Conservation (phyloP, 2,329 filamentous ascomycete species). For the Septoria linicola region DNA sequence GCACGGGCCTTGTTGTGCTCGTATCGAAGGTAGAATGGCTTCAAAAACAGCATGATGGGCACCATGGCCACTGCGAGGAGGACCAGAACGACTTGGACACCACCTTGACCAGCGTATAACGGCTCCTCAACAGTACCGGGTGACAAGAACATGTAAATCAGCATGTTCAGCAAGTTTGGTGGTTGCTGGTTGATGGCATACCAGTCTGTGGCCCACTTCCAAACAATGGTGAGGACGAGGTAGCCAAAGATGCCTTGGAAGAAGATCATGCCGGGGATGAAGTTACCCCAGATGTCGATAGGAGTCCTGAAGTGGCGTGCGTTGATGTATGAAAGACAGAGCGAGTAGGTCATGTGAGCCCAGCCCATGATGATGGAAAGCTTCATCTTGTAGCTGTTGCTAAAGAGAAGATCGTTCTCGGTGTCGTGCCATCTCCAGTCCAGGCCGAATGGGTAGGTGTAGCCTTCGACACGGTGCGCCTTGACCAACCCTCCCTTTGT, state of each 20-base stretch:
- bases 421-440: slow-evolving; percentile 97
- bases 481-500: slow-evolving; percentile 54
- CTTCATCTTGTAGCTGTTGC: slow-evolving; percentile 99
- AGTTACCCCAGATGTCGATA: slow-evolving; percentile 96
- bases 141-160: slow-evolving; percentile 98
- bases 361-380: slow-evolving; percentile 96
- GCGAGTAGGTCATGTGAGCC: slow-evolving; percentile 98
- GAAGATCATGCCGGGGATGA: slow-evolving; percentile 97
- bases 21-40: slow-evolving; percentile 91
- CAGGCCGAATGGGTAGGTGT: slow-evolving; percentile 92
- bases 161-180: slow-evolving; percentile 92
- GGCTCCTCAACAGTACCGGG: slow-evolving; percentile 72
- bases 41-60: slow-evolving; percentile 86
- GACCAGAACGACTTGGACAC: slow-evolving; percentile 74
- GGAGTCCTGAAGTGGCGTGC: slow-evolving; percentile 91
- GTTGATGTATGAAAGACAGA: slow-evolving; percentile 90
- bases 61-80: slow-evolving; percentile 83
- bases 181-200: slow-evolving; percentile 63
- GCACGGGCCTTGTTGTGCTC: slow-evolving; percentile 89
- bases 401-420: slow-evolving; percentile 92
- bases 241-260: slow-evolving; percentile 99
- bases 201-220: slow-evolving; percentile 97
- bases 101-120: slow-evolving; percentile 74
- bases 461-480: slow-evolving; percentile 64
- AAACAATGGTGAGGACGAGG: slow-evolving; percentile 87